Percentiles rank a stretch among this genome's conserved stretches.
Conservation (phyloP, 1,284 basidiomycete genomes). For the Butyriboletus appendiculatus region DNA sequence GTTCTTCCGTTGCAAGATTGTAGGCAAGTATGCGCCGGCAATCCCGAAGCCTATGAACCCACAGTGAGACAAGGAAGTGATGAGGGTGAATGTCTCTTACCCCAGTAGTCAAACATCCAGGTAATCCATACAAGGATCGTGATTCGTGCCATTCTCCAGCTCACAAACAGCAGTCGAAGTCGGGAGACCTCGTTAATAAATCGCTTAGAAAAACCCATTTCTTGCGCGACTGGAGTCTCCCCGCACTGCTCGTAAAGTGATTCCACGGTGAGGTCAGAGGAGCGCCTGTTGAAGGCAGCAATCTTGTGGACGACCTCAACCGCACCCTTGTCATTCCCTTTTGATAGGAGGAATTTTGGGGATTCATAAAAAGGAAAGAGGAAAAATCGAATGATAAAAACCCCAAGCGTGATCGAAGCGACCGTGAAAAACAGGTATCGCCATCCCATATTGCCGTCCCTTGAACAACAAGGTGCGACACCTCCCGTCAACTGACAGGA, state of each 20-base stretch:
- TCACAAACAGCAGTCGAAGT: constrained; percentile 16
- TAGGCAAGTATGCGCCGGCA: constrained; percentile 6
- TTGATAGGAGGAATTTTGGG: constrained; percentile 18
- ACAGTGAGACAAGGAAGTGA: background rate
- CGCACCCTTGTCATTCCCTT: constrained; percentile 14
- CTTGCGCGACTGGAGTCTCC: background rate
- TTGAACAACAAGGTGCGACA: constrained; percentile 18
- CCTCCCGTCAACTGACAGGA: constrained; percentile 18
- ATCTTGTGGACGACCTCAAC: constrained; percentile 21
- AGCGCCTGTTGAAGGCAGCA: constrained; percentile 13
- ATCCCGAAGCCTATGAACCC: constrained; percentile 5
- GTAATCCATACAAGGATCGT: constrained; percentile 14
- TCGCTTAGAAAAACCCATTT: constrained; percentile 1
- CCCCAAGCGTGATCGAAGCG: constrained; percentile 11
- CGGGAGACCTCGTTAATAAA: constrained; percentile 10
- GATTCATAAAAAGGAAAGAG: constrained; percentile 24
- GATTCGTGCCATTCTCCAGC: constrained; percentile 13
- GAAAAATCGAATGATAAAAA: constrained; percentile 20
- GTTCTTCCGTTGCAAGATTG: constrained; percentile 24
- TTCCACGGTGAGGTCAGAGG: constrained; percentile 20
- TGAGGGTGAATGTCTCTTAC: constrained; percentile 2
- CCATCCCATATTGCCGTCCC: constrained; percentile 22
- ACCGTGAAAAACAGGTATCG: constrained; percentile 17
- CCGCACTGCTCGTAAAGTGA: constrained; percentile 13
- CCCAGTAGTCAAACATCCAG: constrained; percentile 18